Conservation (phyloP, 371 early-diverging fungal genomes). For the Massospora cicadina region DNA sequence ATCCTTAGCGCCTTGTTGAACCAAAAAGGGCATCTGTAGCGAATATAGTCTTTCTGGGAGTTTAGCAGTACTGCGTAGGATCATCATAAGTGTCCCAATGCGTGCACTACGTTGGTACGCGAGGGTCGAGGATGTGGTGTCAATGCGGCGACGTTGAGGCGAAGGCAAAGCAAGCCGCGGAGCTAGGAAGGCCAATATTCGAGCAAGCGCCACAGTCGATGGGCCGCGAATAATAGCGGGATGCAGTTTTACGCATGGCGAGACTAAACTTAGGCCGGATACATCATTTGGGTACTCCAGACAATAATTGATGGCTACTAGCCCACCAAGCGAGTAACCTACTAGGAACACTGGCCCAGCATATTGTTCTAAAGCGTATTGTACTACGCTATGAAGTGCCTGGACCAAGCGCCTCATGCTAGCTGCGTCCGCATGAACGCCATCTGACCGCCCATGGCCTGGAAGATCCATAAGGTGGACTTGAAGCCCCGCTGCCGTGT, state of each 20-base stretch:
- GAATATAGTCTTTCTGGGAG: neutral
- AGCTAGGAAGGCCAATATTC: neutral
- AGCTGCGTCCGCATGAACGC: neutral
- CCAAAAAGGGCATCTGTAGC: slow-evolving; percentile 1
- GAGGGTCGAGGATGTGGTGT: neutral
- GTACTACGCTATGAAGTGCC: neutral
- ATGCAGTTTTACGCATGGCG: slow-evolving; percentile 5
- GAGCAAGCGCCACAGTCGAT: neutral
- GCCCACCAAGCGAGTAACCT: slow-evolving; percentile 8
- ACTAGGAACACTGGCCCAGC: neutral
- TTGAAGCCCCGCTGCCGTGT: neutral
- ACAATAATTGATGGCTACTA: neutral
- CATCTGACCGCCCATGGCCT: slow-evolving; percentile 4
- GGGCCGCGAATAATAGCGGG: neutral
- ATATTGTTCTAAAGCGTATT: neutral
- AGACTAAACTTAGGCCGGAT: slow-evolving; percentile 2
- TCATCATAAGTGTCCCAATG: slow-evolving; percentile 5
- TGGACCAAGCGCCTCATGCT: neutral
- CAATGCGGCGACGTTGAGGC: neutral
- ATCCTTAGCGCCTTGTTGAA: slow-evolving; percentile 5
- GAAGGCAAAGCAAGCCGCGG: slow-evolving; percentile 1
- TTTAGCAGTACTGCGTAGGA: neutral
- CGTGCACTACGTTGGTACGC: neutral
- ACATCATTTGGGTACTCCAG: neutral
- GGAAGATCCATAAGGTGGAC: slow-evolving; percentile 1